phyloP scores from a whole-genome alignment of 495 filamentous ascomycete genomes.

The Apiosordaria backusii region DNA sequence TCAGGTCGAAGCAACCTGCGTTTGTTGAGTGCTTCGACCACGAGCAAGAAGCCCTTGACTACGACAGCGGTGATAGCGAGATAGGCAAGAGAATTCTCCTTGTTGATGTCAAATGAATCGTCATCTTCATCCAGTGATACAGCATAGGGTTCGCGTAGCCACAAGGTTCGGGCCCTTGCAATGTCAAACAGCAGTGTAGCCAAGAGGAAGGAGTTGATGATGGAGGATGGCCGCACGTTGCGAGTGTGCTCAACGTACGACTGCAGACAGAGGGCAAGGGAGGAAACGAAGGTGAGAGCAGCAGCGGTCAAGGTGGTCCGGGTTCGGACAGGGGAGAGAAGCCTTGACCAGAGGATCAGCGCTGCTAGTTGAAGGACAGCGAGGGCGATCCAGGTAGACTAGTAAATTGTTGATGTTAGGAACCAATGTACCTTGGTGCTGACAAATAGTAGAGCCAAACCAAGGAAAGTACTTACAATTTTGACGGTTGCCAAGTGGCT shows the following conservation, averaged over 20 bases:
- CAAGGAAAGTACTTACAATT: slow-evolving; percentile 17
- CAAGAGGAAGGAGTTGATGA: slow-evolving; percentile 56
- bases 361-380: slow-evolving; percentile 46
- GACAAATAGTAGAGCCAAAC: background rate
- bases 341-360: slow-evolving; percentile 46
- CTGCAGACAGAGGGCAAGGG: slow-evolving; percentile 32
- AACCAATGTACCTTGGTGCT: background rate
- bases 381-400: slow-evolving; percentile 46
- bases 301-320: slow-evolving; percentile 48
- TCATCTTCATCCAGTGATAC: background rate
- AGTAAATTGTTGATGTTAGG: background rate
- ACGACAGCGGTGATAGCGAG: slow-evolving; percentile 23
- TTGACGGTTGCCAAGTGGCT: slow-evolving; percentile 18
- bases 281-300: slow-evolving; percentile 39
- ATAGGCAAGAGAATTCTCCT: slow-evolving; percentile 14
- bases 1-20: slow-evolving; percentile 41
- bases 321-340: slow-evolving; percentile 35
- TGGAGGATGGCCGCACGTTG: slow-evolving; percentile 46
- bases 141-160: slow-evolving; percentile 29
- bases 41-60: slow-evolving; percentile 36
- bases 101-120: background rate
- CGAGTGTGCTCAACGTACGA: slow-evolving; percentile 42
- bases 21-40: slow-evolving; percentile 54
- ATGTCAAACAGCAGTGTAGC: slow-evolving; percentile 55
- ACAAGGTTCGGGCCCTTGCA: slow-evolving; percentile 41